A percentile compares a stretch with the other conserved stretches of the same genome.
Conservation (phyloP, 768 basidiomycete species). For the Amanita muscaria region DNA sequence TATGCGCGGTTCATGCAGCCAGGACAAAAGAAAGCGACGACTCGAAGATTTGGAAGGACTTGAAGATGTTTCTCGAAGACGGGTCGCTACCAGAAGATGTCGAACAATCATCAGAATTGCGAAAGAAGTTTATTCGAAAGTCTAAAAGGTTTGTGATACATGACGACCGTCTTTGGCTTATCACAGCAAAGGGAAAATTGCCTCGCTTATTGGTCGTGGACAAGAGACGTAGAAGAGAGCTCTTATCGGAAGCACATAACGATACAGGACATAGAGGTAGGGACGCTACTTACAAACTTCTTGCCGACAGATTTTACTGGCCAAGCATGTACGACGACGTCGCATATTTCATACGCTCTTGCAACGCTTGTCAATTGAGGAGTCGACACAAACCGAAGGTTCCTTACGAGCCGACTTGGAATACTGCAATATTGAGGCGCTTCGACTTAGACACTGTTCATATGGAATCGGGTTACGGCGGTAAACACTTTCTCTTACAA, state of each 20-base stretch:
- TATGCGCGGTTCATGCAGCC: too few species aligned
- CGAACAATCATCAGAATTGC: too few species aligned
- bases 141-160: constrained; percentile 13
- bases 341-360: constrained; percentile 22
- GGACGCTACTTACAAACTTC: constrained; percentile 15
- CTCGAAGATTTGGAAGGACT: too few species aligned
- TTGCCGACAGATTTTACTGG: constrained; percentile 25
- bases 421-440: constrained; percentile 16
- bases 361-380: constrained; percentile 23
- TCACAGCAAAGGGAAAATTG: constrained; percentile 5
- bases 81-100: too few species aligned
- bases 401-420: constrained; percentile 15
- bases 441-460: constrained; percentile 21
- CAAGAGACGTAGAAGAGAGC: neutral
- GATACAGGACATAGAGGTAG: constrained; percentile 21
- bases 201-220: constrained; percentile 19
- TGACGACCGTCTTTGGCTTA: constrained; percentile 14
- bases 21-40: too few species aligned
- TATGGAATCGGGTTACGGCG: constrained; percentile 18
- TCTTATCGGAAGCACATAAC: constrained; percentile 20
- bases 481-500: constrained; percentile 19
- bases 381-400: constrained; percentile 13
- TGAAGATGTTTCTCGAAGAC: too few species aligned
- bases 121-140: neutral
- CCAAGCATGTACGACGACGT: constrained; percentile 24